These are phyloP conservation scores for Fusarium dlaminii DNA, from an alignment of 2,329 filamentous ascomycete genomes.

Conservation along the genomic window DNA sequence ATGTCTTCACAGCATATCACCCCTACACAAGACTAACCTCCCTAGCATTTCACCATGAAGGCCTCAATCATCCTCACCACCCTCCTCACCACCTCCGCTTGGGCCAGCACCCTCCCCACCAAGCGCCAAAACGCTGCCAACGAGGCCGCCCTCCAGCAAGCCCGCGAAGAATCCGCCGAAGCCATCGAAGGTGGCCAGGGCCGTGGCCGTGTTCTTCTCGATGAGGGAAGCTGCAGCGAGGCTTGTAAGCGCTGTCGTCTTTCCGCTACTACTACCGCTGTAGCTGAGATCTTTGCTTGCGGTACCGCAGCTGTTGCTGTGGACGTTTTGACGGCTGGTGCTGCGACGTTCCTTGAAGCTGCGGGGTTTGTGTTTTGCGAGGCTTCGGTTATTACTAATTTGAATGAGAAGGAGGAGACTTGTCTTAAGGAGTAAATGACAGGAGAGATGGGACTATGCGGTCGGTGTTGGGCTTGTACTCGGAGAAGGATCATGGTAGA, in stretches of 20 bases:
- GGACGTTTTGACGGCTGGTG: background rate
- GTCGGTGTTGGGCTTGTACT: fast-evolving
- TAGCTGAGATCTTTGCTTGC: background rate
- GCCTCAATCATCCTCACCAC: background rate
- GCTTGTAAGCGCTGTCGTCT: fast-evolving
- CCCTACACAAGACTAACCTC: background rate
- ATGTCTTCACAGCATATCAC: fast-evolving
- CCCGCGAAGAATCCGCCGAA: background rate
- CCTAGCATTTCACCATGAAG: background rate
- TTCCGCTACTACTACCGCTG: fast-evolving
- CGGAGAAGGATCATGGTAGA: fast-evolving
- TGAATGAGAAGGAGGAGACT: background rate
- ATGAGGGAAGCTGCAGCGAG: background rate
- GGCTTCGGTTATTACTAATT: background rate
- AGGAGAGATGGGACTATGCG: fast-evolving
- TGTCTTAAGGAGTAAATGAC: background rate
- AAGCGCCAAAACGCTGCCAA: background rate
- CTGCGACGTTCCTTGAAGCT: background rate
- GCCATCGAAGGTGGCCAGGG: background rate
- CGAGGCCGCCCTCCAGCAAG: background rate
- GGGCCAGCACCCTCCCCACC: background rate
- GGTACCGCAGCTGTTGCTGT: background rate
- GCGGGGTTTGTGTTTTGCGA: background rate
- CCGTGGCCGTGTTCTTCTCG: background rate
- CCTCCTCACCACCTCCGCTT: background rate